phyloP scores from a whole-genome alignment of 768 basidiomycete species.

The Calocybe indica region DNA sequence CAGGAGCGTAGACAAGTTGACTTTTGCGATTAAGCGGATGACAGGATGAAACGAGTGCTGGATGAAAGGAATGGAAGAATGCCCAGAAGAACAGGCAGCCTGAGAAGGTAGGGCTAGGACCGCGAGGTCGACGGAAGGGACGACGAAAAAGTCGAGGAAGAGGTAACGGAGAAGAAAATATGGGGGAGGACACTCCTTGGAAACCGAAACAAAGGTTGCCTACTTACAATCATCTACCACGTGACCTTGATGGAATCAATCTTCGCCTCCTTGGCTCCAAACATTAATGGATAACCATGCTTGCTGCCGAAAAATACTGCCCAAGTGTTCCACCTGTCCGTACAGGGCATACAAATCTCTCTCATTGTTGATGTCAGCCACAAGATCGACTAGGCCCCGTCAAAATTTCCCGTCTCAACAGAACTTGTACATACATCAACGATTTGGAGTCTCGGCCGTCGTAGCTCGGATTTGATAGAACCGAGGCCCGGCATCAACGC shows the following conservation, averaged over 20 bases:
- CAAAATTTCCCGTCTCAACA: no score
- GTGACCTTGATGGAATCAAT: neutral
- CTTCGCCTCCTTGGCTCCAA: neutral
- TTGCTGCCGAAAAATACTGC: no score
- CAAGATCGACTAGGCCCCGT: no score
- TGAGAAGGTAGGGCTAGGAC: neutral
- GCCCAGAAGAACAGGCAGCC: neutral
- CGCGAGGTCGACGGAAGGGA: neutral
- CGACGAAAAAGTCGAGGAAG: neutral
- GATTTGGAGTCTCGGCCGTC: no score
- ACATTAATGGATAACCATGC: neutral
- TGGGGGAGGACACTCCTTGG: neutral
- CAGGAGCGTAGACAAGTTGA: neutral
- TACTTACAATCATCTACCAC: neutral
- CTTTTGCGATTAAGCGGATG: constrained; percentile 6
- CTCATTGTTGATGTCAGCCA: no score
- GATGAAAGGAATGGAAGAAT: constrained; percentile 2
- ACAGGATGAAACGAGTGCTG: constrained; percentile 12
- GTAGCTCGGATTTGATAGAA: no score
- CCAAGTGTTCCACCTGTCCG: no score
- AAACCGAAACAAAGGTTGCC: neutral
- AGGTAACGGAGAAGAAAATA: neutral
- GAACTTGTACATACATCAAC: no score
- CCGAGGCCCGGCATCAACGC: no score
- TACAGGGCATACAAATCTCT: no score